Evolutionary conservation across 257 asterid species (phyloP).

Genomic region (Solanum peruvianum): DNA sequence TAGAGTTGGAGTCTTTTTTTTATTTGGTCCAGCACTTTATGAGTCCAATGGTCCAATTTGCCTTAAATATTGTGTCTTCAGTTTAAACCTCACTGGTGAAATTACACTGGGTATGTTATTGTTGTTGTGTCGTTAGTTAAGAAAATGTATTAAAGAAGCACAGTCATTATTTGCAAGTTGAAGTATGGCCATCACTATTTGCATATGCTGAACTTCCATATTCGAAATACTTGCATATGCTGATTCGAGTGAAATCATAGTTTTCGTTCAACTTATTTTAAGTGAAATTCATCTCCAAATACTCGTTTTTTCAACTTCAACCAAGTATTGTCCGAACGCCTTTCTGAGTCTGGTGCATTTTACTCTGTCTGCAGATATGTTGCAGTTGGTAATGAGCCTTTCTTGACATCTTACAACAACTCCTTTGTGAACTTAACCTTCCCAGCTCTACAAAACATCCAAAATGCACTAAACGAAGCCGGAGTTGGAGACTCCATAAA

Average conservation of each 20-base stretch:
- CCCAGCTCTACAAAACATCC: constrained; percentile 31
- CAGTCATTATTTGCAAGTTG: background rate
- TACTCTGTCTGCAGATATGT: constrained; percentile 17
- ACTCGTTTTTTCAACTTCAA: background rate
- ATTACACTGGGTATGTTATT: background rate
- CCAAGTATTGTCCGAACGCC: background rate
- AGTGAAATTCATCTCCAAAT: background rate
- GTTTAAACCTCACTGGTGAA: background rate
- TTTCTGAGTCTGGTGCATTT: background rate
- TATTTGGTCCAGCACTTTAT: background rate
- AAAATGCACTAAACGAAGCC: constrained; percentile 37
- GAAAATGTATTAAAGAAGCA: background rate
- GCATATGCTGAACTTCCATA: background rate
- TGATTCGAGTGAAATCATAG: background rate
- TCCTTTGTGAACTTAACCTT: constrained; percentile 27
- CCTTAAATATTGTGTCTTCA: background rate
- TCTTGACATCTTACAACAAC: constrained; percentile 23
- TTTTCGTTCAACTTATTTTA: background rate
- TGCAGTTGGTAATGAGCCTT: constrained; percentile 43
- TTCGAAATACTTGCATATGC: background rate
- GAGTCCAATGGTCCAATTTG: background rate
- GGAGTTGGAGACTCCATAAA: constrained; percentile 13
- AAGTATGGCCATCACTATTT: background rate
- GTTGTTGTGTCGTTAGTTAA: background rate
- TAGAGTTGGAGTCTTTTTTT: background rate